These are phyloP conservation scores for Nitzschia palea DNA, from an alignment of 108 stramenopile species.

Conservation along the genomic window DNA sequence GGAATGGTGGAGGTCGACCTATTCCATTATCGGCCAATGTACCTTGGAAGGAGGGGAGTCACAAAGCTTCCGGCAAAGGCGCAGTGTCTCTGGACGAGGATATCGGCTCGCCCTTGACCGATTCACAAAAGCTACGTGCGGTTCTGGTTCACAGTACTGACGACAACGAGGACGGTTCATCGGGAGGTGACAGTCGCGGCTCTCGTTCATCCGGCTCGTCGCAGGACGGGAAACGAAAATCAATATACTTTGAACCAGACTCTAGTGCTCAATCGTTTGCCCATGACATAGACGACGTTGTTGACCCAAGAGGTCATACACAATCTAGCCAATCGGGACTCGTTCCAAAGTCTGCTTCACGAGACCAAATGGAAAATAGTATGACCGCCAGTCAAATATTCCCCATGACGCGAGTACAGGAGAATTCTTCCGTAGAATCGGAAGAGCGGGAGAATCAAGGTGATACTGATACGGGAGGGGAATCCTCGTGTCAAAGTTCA, in stretches of 20 bases:
- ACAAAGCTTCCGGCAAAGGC: background rate
- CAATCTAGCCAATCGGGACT: too few species aligned
- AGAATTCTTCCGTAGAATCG: background rate
- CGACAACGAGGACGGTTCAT: background rate
- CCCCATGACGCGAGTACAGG: background rate
- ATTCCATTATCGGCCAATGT: background rate
- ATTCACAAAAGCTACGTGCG: background rate
- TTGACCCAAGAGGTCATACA: background rate
- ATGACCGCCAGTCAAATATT: background rate
- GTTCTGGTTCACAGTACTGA: background rate
- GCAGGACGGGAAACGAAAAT: too few species aligned
- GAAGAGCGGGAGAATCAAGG: background rate
- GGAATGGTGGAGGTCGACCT: background rate
- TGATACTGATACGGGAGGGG: background rate
- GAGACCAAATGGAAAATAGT: slow-evolving; percentile 9
- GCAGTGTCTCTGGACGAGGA: background rate
- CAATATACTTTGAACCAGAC: background rate
- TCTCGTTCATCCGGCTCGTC: too few species aligned
- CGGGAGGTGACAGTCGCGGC: background rate
- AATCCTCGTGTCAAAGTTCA: background rate
- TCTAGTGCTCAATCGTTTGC: slow-evolving; percentile 8
- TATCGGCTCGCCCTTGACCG: background rate
- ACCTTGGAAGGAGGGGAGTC: background rate
- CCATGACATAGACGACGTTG: background rate
- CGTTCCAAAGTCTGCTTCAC: too few species aligned